phyloP scores from a whole-genome alignment of 345 rosid species.

The Heritiera fomes region DNA sequence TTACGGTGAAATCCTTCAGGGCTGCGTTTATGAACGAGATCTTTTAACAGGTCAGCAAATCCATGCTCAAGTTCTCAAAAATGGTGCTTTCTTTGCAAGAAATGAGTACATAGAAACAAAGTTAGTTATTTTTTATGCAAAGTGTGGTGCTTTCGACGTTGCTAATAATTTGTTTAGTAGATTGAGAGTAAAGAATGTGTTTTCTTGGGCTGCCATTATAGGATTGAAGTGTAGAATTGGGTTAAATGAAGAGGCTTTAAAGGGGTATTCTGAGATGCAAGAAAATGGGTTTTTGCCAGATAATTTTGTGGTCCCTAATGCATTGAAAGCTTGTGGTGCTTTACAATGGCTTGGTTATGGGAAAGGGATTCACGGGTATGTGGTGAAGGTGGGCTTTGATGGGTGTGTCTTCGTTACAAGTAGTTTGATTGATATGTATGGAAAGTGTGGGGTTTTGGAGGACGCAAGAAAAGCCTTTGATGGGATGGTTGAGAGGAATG shows the following conservation, averaged over 20 bases:
- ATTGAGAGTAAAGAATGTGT: slow-evolving; percentile 52
- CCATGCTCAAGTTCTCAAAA: slow-evolving; percentile 68
- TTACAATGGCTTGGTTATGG: slow-evolving; percentile 54
- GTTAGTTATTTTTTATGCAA: slow-evolving; percentile 60
- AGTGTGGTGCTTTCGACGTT: slow-evolving; percentile 49
- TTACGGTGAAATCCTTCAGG: slow-evolving; percentile 71
- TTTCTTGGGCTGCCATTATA: slow-evolving; percentile 83
- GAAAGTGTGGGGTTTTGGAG: slow-evolving; percentile 58
- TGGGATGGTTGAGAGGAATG: slow-evolving; percentile 50
- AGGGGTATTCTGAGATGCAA: slow-evolving; percentile 58
- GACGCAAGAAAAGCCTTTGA: slow-evolving; percentile 67
- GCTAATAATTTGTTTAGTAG: slow-evolving; percentile 47
- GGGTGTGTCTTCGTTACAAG: slow-evolving; percentile 71
- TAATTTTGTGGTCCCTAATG: slow-evolving; percentile 74
- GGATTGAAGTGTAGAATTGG: slow-evolving; percentile 66
- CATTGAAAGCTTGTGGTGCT: slow-evolving; percentile 69
- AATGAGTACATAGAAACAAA: slow-evolving; percentile 70
- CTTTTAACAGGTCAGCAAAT: slow-evolving; percentile 59
- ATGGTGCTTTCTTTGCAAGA: slow-evolving; percentile 49
- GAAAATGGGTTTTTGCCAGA: slow-evolving; percentile 57
- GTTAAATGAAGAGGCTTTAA: slow-evolving; percentile 44
- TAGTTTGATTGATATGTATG: slow-evolving; percentile 65
- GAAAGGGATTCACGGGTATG: slow-evolving; percentile 72
- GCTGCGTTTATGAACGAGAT: slow-evolving; percentile 61
- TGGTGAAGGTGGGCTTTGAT: slow-evolving; percentile 48